A percentile compares a stretch with the other conserved stretches of the same genome.
Conservation (phyloP, 139 green algal genomes). For the Coelastrella sp. region DNA sequence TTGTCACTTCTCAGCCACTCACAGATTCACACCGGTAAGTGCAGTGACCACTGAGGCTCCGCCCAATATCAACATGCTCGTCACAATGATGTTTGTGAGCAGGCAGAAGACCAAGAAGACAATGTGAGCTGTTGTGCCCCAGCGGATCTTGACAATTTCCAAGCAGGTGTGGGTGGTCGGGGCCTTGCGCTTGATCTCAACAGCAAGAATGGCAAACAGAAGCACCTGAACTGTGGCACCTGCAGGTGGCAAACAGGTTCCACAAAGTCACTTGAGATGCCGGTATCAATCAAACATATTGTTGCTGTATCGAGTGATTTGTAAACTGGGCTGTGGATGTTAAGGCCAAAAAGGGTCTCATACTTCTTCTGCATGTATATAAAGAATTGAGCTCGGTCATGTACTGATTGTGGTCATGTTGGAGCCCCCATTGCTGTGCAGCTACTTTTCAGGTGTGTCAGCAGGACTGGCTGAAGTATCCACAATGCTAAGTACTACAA, state of each 20-base stretch:
- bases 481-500: too few species aligned
- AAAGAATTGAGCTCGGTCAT: too few species aligned
- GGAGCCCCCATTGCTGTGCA: too few species aligned
- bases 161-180: slow-evolving; percentile 86
- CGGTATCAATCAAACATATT: too few species aligned
- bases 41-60: slow-evolving; percentile 90
- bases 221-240: slow-evolving; percentile 95
- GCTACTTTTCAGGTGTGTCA: too few species aligned
- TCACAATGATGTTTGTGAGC: slow-evolving; percentile 93
- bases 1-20: neutral
- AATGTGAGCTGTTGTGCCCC: slow-evolving; percentile 80
- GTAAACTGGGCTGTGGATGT: too few species aligned
- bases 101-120: slow-evolving; percentile 90
- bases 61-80: slow-evolving; percentile 93
- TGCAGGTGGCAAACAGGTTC: neutral
- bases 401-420: too few species aligned
- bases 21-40: slow-evolving; percentile 70
- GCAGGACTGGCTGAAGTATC: too few species aligned
- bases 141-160: slow-evolving; percentile 88
- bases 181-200: slow-evolving; percentile 94
- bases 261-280: neutral
- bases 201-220: slow-evolving; percentile 94
- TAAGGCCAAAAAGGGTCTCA: too few species aligned
- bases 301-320: too few species aligned
- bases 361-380: too few species aligned